Evolutionary conservation across 1,284 basidiomycete genomes (phyloP), one percentile per base, ranked within the genome.

Genomic region (Meripilus lineatus): DNA sequence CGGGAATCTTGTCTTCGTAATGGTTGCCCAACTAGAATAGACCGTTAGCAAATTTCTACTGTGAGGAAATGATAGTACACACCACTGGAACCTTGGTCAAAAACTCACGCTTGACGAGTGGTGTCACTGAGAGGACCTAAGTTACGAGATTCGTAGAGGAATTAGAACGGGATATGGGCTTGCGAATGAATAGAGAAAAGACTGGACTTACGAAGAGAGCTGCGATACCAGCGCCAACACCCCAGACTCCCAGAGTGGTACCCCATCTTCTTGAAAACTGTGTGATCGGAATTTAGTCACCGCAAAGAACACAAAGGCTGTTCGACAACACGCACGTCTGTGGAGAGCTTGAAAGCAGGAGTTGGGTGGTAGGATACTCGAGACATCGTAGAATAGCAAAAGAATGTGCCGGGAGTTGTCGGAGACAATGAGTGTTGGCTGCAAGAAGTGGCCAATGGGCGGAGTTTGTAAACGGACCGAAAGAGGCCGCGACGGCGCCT

Each of bases 1-100:
- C 78, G 14, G 85, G 88, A 0, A 73, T 84, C 54, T 77, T 85
- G 67, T 90, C 88, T 58, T 81, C 74, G 59, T 75, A 89, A 66
- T 87, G 86, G 45, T 54, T 64, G 21, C 78, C 77, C 54, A 90
- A 49, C 87, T 90, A 49, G 26, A 44, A 50, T 44, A 40, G 38
- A 40, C 28, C 30, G 42, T 50, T 23, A 42, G 48, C 10, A 25
- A 38, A 25, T 40, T 32, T 15, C 28, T 26, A 7, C 7, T 17
- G 37, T 11, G 34, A 38, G 38, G 14, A 17, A 26, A 14, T 14
- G 32, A 35, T 18, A 36, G 14, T 42, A 59, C 69, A 50, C 54
- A 73, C 71, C 53, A 70, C 58, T 17, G 71, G 71, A 32, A 72
- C 48, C 56, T 72, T 70, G 44, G 63, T 46, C 45, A 73, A 52